Conservation (phyloP, 2,329 filamentous ascomycete genomes). For the Neoscytalidium dimidiatum region DNA sequence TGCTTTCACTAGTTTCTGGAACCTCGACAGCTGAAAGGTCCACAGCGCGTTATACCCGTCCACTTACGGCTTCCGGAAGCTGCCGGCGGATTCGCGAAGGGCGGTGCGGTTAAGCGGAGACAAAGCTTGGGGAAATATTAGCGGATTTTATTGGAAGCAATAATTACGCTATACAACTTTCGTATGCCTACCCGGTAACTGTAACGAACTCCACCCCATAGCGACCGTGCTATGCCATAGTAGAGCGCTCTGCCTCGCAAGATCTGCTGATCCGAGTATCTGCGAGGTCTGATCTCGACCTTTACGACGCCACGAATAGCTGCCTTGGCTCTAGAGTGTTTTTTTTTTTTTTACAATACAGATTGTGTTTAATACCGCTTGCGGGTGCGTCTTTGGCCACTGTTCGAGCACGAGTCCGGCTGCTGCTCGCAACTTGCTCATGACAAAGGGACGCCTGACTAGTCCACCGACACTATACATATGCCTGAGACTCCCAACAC, state of each 20-base stretch:
- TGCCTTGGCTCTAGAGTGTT: not conserved
- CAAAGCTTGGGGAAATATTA: not conserved
- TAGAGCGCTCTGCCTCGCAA: not conserved
- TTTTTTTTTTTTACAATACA: not conserved
- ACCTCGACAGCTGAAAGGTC: not conserved
- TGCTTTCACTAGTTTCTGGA: not conserved
- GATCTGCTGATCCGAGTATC: not conserved
- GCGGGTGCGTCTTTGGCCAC: not conserved
- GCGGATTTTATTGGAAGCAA: not conserved
- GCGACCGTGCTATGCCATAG: not conserved
- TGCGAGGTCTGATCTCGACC: not conserved
- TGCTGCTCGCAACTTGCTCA: not conserved
- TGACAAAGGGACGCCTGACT: not conserved
- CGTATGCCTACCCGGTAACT: not conserved
- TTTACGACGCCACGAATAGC: not conserved
- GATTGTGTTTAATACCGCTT: not conserved
- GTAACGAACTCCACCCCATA: not conserved
- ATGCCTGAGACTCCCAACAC: not conserved
- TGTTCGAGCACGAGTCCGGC: not conserved
- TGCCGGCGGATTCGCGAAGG: not conserved
- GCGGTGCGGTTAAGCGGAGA: not conserved
- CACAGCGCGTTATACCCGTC: not conserved
- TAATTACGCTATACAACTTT: not conserved
- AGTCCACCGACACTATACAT: not conserved
- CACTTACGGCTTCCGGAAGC: not conserved